A percentile compares a stretch with the other conserved stretches of the same genome.
Evolutionary conservation across 2,329 filamentous ascomycete genomes (phyloP).

Genomic region (Zymoseptoria brevis): DNA sequence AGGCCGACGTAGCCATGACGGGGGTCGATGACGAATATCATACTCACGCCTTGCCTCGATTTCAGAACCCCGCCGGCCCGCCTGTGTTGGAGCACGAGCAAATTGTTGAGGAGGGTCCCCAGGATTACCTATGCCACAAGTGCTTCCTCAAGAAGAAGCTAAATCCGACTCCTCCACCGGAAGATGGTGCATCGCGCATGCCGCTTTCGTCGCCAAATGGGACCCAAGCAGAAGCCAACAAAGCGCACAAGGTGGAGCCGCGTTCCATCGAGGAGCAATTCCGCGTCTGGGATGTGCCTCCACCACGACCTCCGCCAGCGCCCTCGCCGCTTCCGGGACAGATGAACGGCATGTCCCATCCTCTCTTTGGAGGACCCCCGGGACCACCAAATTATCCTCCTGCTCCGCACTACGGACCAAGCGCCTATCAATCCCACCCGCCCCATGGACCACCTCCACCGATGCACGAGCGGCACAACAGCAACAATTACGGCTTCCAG

Average conservation of each 20-base stretch:
- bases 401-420: conserved; percentile 18
- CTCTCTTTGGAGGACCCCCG: neutral
- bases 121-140: conserved; percentile 40
- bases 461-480: conserved; percentile 21
- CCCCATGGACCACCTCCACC: conserved; percentile 8
- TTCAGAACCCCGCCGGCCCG: conserved; percentile 17
- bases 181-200: conserved; percentile 16
- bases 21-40: conserved; percentile 18
- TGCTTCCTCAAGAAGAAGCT: conserved; percentile 41
- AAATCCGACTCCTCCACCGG: conserved; percentile 30
- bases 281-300: conserved; percentile 23
- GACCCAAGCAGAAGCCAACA: neutral
- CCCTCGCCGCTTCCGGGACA: conserved; percentile 8
- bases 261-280: conserved; percentile 20
- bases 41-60: conserved; percentile 20
- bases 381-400: neutral
- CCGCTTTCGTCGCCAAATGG: conserved; percentile 9
- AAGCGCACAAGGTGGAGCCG: conserved; percentile 3
- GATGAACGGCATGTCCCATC: conserved; percentile 5
- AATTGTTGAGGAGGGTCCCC: conserved; percentile 6
- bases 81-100: conserved; percentile 9
- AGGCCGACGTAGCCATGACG: conserved; percentile 7
- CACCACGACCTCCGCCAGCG: conserved; percentile 11
- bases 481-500: conserved; percentile 14
- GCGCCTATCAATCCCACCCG: conserved; percentile 16